A percentile compares a stretch with the other conserved stretches of the same genome.
Conservation (phyloP, 106 monocot genomes). For the Posidonia australis region DNA sequence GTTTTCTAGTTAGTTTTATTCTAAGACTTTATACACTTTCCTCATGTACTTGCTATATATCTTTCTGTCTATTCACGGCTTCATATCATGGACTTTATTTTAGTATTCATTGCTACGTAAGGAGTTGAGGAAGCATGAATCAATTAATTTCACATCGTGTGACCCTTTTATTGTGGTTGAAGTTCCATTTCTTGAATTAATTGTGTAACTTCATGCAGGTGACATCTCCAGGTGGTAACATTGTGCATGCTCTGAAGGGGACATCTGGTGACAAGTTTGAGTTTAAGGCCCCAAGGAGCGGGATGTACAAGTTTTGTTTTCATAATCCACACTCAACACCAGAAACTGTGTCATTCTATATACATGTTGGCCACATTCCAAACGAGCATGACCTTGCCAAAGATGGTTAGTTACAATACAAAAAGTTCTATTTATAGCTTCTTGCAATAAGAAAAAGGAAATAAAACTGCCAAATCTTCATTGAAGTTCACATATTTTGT, state of each 20-base stretch:
- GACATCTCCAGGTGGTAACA: constrained; percentile 63
- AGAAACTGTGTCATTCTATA: constrained; percentile 90
- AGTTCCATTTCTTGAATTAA: not conserved
- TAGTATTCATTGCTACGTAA: too few relatives aligned
- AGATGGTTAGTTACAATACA: constrained; percentile 53
- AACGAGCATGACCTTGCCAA: constrained; percentile 89
- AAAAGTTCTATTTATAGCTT: not conserved
- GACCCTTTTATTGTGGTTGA: too few relatives aligned
- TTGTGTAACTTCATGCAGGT: constrained; percentile 40
- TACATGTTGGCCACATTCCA: constrained; percentile 96
- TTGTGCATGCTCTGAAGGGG: constrained; percentile 63
- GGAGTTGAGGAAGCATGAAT: too few relatives aligned
- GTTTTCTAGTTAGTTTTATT: too few relatives aligned
- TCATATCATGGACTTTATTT: too few relatives aligned
- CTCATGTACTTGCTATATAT: too few relatives aligned
- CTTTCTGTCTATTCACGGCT: too few relatives aligned
- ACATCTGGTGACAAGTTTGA: constrained; percentile 92
- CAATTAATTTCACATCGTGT: too few relatives aligned
- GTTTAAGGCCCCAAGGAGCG: constrained; percentile 77
- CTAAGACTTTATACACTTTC: too few relatives aligned
- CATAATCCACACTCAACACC: constrained; percentile 62
- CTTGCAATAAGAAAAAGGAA: not conserved
- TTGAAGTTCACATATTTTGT: too few relatives aligned
- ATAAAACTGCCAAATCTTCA: too few relatives aligned
- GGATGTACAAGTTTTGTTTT: constrained; percentile 98